These are phyloP conservation scores for Pyrrhoderma lamaoense DNA, from an alignment of 1,284 basidiomycete species.

Conservation along the genomic window DNA sequence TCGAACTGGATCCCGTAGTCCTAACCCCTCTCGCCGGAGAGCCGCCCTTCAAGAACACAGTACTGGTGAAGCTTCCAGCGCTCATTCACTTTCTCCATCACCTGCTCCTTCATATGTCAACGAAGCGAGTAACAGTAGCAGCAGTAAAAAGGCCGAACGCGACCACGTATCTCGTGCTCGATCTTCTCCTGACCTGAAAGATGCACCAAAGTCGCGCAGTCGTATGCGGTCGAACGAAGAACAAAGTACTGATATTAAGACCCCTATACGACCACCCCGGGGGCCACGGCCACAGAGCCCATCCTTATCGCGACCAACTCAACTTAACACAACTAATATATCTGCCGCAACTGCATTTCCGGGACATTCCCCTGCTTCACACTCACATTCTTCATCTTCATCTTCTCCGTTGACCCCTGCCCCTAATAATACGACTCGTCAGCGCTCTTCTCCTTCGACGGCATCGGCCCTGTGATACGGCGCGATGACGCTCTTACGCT, in stretches of 20 bases:
- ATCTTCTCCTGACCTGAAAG: slow-evolving; percentile 15
- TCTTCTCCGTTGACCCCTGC: slow-evolving; percentile 5
- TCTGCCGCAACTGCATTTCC: not conserved
- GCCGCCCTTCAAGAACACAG: not conserved
- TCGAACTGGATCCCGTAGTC: slow-evolving; percentile 1
- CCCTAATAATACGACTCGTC: not conserved
- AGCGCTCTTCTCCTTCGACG: slow-evolving; percentile 4
- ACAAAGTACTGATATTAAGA: not conserved
- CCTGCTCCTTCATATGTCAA: no score
- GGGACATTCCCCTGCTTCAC: not conserved
- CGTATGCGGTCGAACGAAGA: not conserved
- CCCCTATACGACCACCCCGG: not conserved
- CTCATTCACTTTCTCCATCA: no score
- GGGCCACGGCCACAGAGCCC: not conserved
- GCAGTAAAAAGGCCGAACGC: not conserved
- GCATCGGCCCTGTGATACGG: not conserved
- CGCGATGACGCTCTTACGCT: not conserved
- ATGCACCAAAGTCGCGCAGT: not conserved
- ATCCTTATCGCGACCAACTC: not conserved
- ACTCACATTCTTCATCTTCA: slow-evolving; percentile 4
- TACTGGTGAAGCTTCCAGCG: no score
- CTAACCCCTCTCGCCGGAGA: slow-evolving; percentile 4
- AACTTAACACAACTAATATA: not conserved
- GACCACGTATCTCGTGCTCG: not conserved
- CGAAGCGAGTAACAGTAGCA: not conserved